Evolutionary conservation across 768 basidiomycete genomes (phyloP), one percentile per base, ranked within the genome.

Genomic region (Trametes villosa): DNA sequence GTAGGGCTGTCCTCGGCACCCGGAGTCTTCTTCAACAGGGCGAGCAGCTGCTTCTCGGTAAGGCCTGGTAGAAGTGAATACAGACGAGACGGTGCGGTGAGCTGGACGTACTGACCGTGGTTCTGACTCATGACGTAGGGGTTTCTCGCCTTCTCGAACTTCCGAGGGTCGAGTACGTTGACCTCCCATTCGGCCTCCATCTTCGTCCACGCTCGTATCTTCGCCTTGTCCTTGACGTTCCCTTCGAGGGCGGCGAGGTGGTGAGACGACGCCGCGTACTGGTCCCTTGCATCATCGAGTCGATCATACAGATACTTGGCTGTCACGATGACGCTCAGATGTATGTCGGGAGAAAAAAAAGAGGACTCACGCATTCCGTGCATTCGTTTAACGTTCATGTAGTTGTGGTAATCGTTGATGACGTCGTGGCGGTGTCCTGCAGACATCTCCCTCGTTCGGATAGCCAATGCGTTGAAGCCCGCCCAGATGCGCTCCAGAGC

Each of bases 341-440:
- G 13, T 27, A 11, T 5, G 27, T 15, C n/a, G 40, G 7, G 6
- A 41, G 5, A 11, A 6, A n/a, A 7, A 17, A 17, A 20, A 33
- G 31, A 20, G 9, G 20, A 46, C 67, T 31, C 27, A 68, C 67
- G 24, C 29, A 64, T 56, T 0, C n/a, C 26, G 29, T 64, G 51
- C 2, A 57, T 29, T 4, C 60, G 51, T 9, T 41, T 41, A 1
- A 41, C 20, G 48, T 69, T 67, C 56, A 64, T 53, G 51, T 64
- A 63, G 22, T 33, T 42, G 49, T 46, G 36, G 41, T 38, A 44
- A 33, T 63, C 50, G 42, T 71, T 65, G 56, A 68, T 59, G 17
- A 60, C 30, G 41, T 71, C 69, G 34, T 68, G 67, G 1, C 67
- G 59, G 46, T 64, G 54, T 0, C 65, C 67, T 0, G 62, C 24